Conservation (phyloP, 768 basidiomycete genomes). For the Inosperma sp. region DNA sequence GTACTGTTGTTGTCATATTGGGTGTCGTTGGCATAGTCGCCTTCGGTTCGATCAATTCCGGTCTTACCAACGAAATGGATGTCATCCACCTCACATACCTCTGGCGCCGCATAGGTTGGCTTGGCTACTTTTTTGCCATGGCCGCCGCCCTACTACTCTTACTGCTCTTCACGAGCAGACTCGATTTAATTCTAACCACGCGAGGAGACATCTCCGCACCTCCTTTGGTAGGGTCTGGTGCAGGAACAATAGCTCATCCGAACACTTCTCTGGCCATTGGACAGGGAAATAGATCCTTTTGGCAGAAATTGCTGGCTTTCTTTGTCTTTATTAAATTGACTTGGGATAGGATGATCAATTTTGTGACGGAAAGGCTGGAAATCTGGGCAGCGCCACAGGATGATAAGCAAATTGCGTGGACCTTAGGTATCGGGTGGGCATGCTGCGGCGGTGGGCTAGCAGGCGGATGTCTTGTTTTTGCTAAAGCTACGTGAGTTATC, state of each 20-base stretch:
- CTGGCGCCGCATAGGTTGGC: constrained; percentile 87
- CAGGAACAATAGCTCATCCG: constrained; percentile 20
- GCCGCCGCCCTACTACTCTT: constrained; percentile 58
- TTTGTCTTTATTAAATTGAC: constrained; percentile 28
- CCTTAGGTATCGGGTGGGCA: constrained; percentile 91
- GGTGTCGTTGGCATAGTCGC: constrained; percentile 87
- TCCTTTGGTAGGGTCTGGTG: constrained; percentile 30
- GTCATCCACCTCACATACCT: constrained; percentile 73
- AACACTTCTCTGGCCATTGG: constrained; percentile 12
- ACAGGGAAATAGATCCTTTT: constrained; percentile 18
- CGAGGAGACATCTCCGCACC: constrained; percentile 65
- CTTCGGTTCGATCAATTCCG: constrained; percentile 80
- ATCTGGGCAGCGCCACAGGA: constrained; percentile 72
- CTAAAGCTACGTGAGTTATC: constrained; percentile 55
- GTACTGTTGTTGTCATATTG: constrained; percentile 75
- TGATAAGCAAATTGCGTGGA: constrained; percentile 85
- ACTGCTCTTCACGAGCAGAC: constrained; percentile 62
- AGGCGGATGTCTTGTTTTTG: constrained; percentile 84
- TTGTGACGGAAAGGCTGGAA: constrained; percentile 63
- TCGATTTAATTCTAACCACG: constrained; percentile 68
- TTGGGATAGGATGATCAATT: constrained; percentile 46
- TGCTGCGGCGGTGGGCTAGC: constrained; percentile 89
- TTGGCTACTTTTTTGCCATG: constrained; percentile 86
- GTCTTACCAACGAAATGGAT: constrained; percentile 68
- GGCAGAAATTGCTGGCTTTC: constrained; percentile 20